Evolutionary conservation across 2,329 filamentous ascomycete species (phyloP).

Genomic region (Fusarium zealandicum): DNA sequence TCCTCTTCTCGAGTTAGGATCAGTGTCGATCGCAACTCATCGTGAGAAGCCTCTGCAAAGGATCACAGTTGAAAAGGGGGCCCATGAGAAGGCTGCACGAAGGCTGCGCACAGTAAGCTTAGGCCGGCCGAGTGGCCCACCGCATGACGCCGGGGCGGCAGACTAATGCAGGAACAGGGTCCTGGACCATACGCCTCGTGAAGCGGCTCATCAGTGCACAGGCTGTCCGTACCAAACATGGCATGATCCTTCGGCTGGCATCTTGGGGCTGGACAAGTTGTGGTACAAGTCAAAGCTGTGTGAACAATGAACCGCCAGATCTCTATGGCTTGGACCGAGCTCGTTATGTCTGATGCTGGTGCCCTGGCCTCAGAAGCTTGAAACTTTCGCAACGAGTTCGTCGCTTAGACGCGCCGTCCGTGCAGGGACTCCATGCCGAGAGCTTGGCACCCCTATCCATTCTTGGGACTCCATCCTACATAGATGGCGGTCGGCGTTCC

Average conservation of each 20-base stretch:
- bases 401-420: conserved; percentile 1
- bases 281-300: conserved; percentile 2
- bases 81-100: not conserved
- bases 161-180: conserved; percentile 42
- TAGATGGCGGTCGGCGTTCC: not conserved
- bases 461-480: conserved; percentile 7
- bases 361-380: not conserved
- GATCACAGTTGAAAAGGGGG: conserved; percentile 22
- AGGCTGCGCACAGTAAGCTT: conserved; percentile 19
- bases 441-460: conserved; percentile 30
- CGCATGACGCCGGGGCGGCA: conserved; percentile 38
- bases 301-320: not conserved
- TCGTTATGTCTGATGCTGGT: too few relatives aligned
- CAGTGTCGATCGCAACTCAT: conserved; percentile 20
- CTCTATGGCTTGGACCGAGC: too few relatives aligned
- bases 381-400: conserved; percentile 8
- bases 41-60: conserved; percentile 1
- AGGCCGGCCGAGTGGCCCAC: conserved; percentile 30
- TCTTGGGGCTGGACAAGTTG: conserved; percentile 8
- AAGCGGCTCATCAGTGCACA: conserved; percentile 22
- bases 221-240: conserved; percentile 17
- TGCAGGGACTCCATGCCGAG: conserved; percentile 5
- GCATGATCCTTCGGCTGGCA: conserved; percentile 28
- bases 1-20: conserved; percentile 1
- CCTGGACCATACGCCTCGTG: conserved; percentile 19